Conservation (phyloP, 1,284 basidiomycete genomes). For the Cutaneotrichosporon spelunceum region DNA sequence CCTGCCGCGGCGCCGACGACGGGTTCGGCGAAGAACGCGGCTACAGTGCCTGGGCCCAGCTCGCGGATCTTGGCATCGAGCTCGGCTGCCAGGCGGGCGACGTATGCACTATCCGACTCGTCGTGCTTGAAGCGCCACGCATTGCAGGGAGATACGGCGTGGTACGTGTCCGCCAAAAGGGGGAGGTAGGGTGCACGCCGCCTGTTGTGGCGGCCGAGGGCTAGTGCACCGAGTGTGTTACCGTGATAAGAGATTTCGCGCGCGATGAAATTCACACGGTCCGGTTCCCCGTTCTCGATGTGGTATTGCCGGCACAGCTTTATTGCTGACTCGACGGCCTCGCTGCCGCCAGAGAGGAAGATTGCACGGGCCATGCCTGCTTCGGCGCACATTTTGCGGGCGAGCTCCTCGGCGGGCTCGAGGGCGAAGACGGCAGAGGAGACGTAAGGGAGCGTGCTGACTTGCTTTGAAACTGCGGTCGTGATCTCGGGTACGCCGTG, state of each 20-base stretch:
- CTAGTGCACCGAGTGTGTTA: constrained; percentile 61
- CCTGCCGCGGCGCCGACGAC: constrained; percentile 75
- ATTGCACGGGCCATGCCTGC: constrained; percentile 32
- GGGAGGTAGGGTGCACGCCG: constrained; percentile 48
- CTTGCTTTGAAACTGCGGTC: constrained; percentile 53
- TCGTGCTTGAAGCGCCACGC: constrained; percentile 68
- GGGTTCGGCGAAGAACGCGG: constrained; percentile 50
- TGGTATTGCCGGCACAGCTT: constrained; percentile 57
- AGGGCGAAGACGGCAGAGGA: constrained; percentile 26
- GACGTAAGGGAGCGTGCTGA: constrained; percentile 61
- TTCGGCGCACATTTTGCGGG: constrained; percentile 63
- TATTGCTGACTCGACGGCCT: constrained; percentile 22
- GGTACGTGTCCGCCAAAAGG: constrained; percentile 23
- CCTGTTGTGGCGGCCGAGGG: constrained; percentile 26
- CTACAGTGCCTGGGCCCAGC: constrained; percentile 70
- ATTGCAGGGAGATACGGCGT: constrained; percentile 63
- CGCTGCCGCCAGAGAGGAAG: constrained; percentile 27
- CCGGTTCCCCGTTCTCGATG: constrained; percentile 63
- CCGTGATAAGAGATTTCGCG: constrained; percentile 77
- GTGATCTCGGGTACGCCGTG: constrained; percentile 62
- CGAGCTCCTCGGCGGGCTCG: constrained; percentile 28
- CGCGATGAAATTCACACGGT: constrained; percentile 73
- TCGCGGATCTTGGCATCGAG: constrained; percentile 76
- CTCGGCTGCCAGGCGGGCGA: constrained; percentile 68
- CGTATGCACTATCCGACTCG: constrained; percentile 73